Evolutionary conservation across 805 yeast genomes (phyloP).

Genomic region (Soucietia sequanensis): DNA sequence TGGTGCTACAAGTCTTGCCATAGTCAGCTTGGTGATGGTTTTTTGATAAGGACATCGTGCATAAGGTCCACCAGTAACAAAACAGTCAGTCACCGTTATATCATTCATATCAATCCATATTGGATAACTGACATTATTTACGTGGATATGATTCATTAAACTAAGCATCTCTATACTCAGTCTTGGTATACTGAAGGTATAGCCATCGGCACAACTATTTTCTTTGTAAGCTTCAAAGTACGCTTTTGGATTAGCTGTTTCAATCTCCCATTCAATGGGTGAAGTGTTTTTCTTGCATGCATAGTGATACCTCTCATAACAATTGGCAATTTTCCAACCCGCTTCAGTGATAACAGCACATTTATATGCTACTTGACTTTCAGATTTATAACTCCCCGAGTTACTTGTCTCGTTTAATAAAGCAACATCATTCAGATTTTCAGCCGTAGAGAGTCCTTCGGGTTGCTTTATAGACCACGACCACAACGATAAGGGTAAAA

Average conservation of each 20-base stretch:
- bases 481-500: slow-evolving; percentile 52
- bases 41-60: slow-evolving; percentile 76
- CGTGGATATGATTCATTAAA: slow-evolving; percentile 25
- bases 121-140: slow-evolving; percentile 26
- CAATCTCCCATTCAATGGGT: slow-evolving; percentile 45
- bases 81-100: slow-evolving; percentile 68
- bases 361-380: slow-evolving; percentile 27
- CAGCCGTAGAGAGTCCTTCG: slow-evolving; percentile 12
- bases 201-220: slow-evolving; percentile 33
- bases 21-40: slow-evolving; percentile 51
- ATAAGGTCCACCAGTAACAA: slow-evolving; percentile 81
- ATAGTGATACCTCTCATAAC: slow-evolving; percentile 51
- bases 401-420: slow-evolving; percentile 1
- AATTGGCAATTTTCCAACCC: slow-evolving; percentile 69
- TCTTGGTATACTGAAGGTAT: slow-evolving; percentile 28
- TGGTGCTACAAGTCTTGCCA: slow-evolving; percentile 65
- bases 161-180: slow-evolving; percentile 37
- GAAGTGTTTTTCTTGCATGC: slow-evolving; percentile 52
- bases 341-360: slow-evolving; percentile 39
- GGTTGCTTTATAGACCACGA: slow-evolving; percentile 73
- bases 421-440: too few species aligned
- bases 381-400: slow-evolving; percentile 1
- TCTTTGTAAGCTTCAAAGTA: slow-evolving; percentile 46
- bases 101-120: slow-evolving; percentile 86
- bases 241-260: slow-evolving; percentile 20